Base-by-base conservation (phyloP, 1,139 yeast species). In the Eremothecium coryli region DNA sequence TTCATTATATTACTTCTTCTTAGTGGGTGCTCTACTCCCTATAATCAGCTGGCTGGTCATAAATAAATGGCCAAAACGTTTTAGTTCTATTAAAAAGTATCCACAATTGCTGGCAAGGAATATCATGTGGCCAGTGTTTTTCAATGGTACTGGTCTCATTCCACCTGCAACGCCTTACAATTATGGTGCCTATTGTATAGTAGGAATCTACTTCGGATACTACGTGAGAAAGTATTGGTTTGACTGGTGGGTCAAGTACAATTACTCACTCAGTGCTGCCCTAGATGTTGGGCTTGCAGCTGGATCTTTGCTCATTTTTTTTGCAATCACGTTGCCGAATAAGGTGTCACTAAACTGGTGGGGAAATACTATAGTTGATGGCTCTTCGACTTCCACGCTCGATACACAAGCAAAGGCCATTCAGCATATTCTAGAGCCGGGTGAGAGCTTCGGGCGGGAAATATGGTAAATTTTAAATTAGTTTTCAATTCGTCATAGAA, bases 191-290 rank as follows among this genome's bases (percentile, higher is more conserved):
- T 71, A 65, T 49, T 64, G 70, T 37, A 54, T 61, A 3, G 68
- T 70, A 21, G 73, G 78, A 25, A 60, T 71, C 33, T 41, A 61
- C n/a, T 74, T 73, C 54, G 71, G 71, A 34, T 72, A 59, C 56
- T 66, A 60, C 54, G 52, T 73, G 40, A 70, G 70, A 45, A 62
- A 68, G 32, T 60, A 59, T 43, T 69, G 66, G 60, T 68, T 71
- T 50, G 65, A 65, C 43, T 76, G 81, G 82, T 76, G 81, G 81
- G 61, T 73, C 28, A 75, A 75, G 60, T 76, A 76, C 60, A 73
- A 72, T 53, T 74, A 71, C 49, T 61, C 73, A 18, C 58, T 75
- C 39, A 68, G 77, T 18, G 76, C 77, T 2, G 81, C 73, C 16
- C 49, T 76, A 40, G 77, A 71, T 47, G 60, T 71, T 34, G 76